phyloP scores from a whole-genome alignment of 2,329 filamentous ascomycete species.

The Salinomyces thailandicus region DNA sequence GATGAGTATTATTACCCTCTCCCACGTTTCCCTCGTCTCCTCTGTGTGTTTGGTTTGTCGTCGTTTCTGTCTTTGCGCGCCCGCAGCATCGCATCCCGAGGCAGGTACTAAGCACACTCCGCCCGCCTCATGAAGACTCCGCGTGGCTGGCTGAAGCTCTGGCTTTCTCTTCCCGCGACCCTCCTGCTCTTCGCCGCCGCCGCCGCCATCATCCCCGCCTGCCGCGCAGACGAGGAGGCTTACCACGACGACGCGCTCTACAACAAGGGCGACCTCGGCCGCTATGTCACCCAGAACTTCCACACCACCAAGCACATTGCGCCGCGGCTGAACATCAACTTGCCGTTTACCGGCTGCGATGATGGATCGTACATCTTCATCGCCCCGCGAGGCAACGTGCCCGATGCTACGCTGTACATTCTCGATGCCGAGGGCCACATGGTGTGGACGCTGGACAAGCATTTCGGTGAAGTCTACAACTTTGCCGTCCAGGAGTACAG shows the following conservation, averaged over 20 bases:
- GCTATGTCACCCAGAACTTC: conserved; percentile 27
- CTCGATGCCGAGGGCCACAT: conserved; percentile 10
- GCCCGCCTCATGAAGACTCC: background rate
- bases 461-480: conserved; percentile 33
- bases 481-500: conserved; percentile 36
- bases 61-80: too few species aligned
- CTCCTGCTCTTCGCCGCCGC: background rate
- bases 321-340: conserved; percentile 24
- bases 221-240: conserved; percentile 10
- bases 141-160: background rate
- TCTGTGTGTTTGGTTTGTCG: too few species aligned
- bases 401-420: conserved; percentile 10
- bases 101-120: too few species aligned
- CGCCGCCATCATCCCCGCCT: background rate
- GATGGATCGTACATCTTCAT: conserved; percentile 23
- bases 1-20: too few species aligned
- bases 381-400: conserved; percentile 16
- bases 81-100: too few species aligned
- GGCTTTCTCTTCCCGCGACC: background rate
- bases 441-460: conserved; percentile 14
- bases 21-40: too few species aligned
- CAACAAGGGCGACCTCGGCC: conserved; percentile 27
- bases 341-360: conserved; percentile 21
- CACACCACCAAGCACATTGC: conserved; percentile 25
- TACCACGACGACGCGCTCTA: conserved; percentile 19